Percentiles rank a stretch among this genome's conserved stretches.
Conservation (phyloP, 75 land plant species). For the Picea sitchensis region DNA sequence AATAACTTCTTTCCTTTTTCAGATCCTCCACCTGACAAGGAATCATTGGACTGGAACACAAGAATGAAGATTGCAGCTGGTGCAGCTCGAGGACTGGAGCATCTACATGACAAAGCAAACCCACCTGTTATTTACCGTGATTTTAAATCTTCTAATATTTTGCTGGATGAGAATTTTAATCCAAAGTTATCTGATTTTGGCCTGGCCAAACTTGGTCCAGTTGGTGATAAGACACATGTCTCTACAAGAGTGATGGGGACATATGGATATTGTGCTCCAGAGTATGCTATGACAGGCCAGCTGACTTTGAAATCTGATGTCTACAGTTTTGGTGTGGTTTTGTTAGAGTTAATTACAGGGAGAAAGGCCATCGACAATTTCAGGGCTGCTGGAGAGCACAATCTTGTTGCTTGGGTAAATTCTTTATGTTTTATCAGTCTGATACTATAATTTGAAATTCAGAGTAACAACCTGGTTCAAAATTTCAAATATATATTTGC, state of each 20-base stretch:
- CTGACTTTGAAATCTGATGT: conserved; percentile 83
- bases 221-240: conserved; percentile 87
- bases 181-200: conserved; percentile 87
- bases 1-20: conserved; percentile 4
- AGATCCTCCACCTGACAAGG: conserved; percentile 79
- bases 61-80: conserved; percentile 95
- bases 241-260: conserved; percentile 87
- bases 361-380: conserved; percentile 78
- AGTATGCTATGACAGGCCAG: conserved; percentile 90
- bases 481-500: too few species aligned
- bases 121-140: conserved; percentile 86
- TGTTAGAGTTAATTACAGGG: conserved; percentile 78
- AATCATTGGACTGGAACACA: conserved; percentile 87
- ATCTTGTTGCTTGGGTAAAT: conserved; percentile 85
- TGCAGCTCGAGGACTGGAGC: conserved; percentile 78
- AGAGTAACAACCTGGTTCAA: too few species aligned
- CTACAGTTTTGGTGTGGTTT: conserved; percentile 82
- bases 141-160: conserved; percentile 77
- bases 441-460: too few species aligned
- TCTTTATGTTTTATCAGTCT: too few species aligned
- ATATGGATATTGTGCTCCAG: conserved; percentile 88
- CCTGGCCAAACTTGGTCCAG: conserved; percentile 87
- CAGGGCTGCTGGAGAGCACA: conserved; percentile 61
- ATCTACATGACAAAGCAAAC: conserved; percentile 79
- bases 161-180: conserved; percentile 65